These are phyloP conservation scores for Lodderomyces margitis DNA, from an alignment of 1,139 yeast species.

Conservation along the genomic window DNA sequence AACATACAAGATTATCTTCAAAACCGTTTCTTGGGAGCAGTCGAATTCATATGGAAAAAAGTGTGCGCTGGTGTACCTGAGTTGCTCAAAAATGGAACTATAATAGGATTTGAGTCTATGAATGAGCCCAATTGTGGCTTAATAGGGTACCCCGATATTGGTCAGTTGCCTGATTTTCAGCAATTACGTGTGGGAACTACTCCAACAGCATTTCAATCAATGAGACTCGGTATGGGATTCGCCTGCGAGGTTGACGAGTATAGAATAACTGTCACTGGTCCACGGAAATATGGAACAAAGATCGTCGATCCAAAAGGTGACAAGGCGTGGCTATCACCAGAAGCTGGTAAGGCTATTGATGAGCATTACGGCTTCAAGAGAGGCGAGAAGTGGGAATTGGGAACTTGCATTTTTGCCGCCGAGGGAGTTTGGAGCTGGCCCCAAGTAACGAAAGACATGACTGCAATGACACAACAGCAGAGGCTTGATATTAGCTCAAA, in stretches of 20 bases:
- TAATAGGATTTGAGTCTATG: constrained; percentile 80
- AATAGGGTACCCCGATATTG: constrained; percentile 52
- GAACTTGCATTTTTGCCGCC: constrained; percentile 75
- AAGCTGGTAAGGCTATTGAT: constrained; percentile 46
- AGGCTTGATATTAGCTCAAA: constrained; percentile 35
- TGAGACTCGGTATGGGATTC: constrained; percentile 71
- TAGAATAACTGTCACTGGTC: constrained; percentile 69
- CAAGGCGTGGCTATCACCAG: constrained; percentile 63
- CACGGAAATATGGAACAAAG: constrained; percentile 56
- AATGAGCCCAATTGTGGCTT: constrained; percentile 83
- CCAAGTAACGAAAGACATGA: constrained; percentile 24
- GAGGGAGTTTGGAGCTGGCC: constrained; percentile 71
- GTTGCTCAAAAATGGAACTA: constrained; percentile 49
- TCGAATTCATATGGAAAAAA: constrained; percentile 52
- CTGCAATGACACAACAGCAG: constrained; percentile 23
- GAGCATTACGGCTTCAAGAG: constrained; percentile 69
- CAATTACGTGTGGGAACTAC: constrained; percentile 64
- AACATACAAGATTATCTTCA: constrained; percentile 82
- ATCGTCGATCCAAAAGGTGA: constrained; percentile 65
- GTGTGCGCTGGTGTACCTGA: constrained; percentile 50
- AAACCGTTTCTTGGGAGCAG: constrained; percentile 55
- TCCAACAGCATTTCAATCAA: constrained; percentile 61
- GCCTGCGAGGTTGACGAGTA: constrained; percentile 65
- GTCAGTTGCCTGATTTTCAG: constrained; percentile 48
- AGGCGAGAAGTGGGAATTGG: constrained; percentile 61